Conservation (phyloP, 1,284 basidiomycete species). For the Apiotrichum sp. region DNA sequence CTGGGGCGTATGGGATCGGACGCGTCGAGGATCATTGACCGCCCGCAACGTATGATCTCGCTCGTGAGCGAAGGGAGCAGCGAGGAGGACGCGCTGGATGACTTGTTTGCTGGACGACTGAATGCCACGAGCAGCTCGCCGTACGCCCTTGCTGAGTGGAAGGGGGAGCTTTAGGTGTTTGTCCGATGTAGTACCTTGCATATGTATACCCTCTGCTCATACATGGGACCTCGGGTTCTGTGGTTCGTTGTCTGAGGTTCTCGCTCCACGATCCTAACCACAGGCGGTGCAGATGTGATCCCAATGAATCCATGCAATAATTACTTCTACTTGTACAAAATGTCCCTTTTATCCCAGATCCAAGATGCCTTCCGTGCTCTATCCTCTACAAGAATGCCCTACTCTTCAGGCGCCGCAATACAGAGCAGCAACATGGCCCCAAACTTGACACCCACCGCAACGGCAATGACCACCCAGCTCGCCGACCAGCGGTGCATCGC, state of each 20-base stretch:
- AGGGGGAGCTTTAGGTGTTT: constrained; percentile 13
- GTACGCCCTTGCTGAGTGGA: constrained; percentile 5
- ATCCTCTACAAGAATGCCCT: constrained; percentile 5
- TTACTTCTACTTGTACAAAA: no score
- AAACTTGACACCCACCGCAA: constrained; percentile 32
- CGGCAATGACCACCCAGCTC: constrained; percentile 34
- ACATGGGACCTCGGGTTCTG: no score
- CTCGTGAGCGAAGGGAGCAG: constrained; percentile 18
- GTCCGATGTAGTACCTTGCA: constrained; percentile 1
- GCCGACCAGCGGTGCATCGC: constrained; percentile 30
- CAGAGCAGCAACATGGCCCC: constrained; percentile 21
- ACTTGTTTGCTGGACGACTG: constrained; percentile 20
- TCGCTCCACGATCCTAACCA: no score
- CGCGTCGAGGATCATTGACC: not conserved
- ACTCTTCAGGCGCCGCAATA: constrained; percentile 6
- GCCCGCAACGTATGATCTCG: constrained; percentile 22
- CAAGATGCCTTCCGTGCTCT: no score
- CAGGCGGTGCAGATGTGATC: no score
- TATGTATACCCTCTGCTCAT: not conserved
- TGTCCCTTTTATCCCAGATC: no score
- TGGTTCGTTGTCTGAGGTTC: no score
- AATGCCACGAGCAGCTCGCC: not conserved
- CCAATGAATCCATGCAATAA: no score
- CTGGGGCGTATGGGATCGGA: constrained; percentile 27
- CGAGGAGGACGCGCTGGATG: constrained; percentile 21